Conservation (phyloP, 2,329 filamentous ascomycete species). For the Raffaelea arxii region DNA sequence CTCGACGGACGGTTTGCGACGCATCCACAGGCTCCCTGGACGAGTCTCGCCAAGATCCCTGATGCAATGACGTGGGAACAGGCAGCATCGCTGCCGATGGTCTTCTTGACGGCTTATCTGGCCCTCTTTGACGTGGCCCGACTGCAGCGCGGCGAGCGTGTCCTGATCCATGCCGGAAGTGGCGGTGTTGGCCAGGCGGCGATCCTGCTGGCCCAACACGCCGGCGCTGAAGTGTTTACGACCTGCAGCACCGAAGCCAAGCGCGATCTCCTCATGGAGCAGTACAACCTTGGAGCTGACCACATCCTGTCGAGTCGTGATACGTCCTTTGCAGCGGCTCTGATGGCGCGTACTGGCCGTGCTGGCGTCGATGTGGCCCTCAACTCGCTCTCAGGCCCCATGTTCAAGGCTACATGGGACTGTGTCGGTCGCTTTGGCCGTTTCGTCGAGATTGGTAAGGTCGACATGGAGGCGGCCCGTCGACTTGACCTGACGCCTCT, state of each 20-base stretch:
- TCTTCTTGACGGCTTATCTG: conserved; percentile 31
- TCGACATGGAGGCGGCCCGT: too few species aligned
- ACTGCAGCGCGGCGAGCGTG: conserved; percentile 25
- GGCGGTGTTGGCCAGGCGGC: conserved; percentile 30
- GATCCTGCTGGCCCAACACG: conserved; percentile 26
- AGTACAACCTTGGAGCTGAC: conserved; percentile 26
- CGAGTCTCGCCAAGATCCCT: conserved; percentile 30
- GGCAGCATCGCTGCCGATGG: conserved; percentile 29
- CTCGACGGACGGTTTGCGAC: too few species aligned
- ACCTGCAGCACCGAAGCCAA: conserved; percentile 31
- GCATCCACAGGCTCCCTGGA: too few species aligned
- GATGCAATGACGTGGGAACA: conserved; percentile 24
- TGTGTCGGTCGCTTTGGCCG: conserved; percentile 28
- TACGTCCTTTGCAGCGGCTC: conserved; percentile 19
- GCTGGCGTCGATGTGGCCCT: conserved; percentile 28
- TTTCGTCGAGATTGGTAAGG: conserved; percentile 8
- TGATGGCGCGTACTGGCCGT: conserved; percentile 19
- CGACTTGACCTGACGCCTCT: too few species aligned
- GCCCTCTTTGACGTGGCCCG: conserved; percentile 27
- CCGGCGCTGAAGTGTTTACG: conserved; percentile 30
- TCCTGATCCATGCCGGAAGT: conserved; percentile 29
- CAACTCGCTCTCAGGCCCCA: conserved; percentile 33
- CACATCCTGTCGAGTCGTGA: conserved; percentile 26
- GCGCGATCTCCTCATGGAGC: conserved; percentile 25
- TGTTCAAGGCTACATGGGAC: conserved; percentile 29